Evolutionary conservation across 1,284 basidiomycete species (phyloP).

Genomic region (Afroboletus lepidellus): DNA sequence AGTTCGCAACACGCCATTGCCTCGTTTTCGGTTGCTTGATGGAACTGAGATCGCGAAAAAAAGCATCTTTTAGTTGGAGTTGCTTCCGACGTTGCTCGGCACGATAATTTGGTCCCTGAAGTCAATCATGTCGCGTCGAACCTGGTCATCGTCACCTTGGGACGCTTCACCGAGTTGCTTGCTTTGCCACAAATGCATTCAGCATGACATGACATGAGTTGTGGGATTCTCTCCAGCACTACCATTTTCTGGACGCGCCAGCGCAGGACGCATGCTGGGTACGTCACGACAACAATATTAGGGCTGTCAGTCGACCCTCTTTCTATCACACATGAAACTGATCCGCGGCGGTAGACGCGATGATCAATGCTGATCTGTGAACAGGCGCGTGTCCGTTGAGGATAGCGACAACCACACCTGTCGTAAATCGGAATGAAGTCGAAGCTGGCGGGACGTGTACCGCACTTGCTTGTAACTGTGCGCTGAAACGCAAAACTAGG

Average conservation of each 20-base stretch:
- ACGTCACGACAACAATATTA: not conserved
- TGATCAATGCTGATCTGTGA: not conserved
- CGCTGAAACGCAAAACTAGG: not conserved
- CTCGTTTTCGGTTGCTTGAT: constrained; percentile 26
- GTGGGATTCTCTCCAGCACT: too few relatives aligned
- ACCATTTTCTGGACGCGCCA: not conserved
- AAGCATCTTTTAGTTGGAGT: constrained; percentile 1
- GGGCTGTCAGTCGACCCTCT: not conserved
- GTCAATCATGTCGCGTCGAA: not conserved
- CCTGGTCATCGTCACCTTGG: too few relatives aligned
- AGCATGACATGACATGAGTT: not conserved
- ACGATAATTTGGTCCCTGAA: not conserved
- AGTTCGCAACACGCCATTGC: constrained; percentile 21
- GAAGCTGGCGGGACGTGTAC: not conserved
- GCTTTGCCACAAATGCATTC: not conserved
- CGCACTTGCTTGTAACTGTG: not conserved
- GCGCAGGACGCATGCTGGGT: not conserved
- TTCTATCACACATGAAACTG: constrained; percentile 1
- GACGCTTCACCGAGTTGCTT: too few relatives aligned
- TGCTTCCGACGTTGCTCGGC: constrained; percentile 1
- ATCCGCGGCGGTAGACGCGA: constrained; percentile 6
- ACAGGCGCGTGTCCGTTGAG: not conserved
- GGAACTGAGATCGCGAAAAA: constrained; percentile 15
- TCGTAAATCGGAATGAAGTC: constrained; percentile 3
- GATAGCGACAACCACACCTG: constrained; percentile 1